Percentiles rank a stretch among this genome's conserved stretches.
phyloP scores from a whole-genome alignment of 1,284 basidiomycete genomes.

The Ustilago sp. region DNA sequence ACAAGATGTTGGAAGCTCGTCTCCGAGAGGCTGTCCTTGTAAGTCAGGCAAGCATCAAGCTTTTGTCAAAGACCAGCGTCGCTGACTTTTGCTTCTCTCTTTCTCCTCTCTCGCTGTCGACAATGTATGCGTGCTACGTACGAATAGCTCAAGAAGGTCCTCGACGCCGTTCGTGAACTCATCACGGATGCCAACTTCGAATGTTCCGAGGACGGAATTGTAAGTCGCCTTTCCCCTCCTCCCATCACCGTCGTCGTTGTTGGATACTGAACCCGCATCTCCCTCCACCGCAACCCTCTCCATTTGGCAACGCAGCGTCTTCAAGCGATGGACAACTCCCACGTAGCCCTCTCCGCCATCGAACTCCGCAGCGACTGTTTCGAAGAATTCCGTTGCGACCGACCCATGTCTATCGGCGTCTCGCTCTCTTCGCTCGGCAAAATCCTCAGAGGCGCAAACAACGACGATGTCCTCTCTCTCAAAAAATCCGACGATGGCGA shows the following conservation, averaged over 20 bases:
- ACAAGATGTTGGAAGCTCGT: conserved; percentile 65
- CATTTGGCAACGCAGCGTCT: conserved; percentile 44
- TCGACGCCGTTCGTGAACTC: conserved; percentile 89
- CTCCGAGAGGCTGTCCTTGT: conserved; percentile 59
- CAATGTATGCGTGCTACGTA: background rate
- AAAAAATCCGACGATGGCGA: conserved; percentile 94
- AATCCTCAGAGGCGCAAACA: conserved; percentile 96
- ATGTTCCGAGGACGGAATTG: conserved; percentile 92
- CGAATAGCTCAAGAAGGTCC: conserved; percentile 64
- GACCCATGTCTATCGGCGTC: conserved; percentile 81
- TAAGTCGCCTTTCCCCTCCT: conserved; percentile 71
- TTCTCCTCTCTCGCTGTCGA: background rate
- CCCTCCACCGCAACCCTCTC: background rate
- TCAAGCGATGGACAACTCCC: conserved; percentile 99
- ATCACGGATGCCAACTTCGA: conserved; percentile 98
- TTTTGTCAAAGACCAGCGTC: conserved; percentile 24
- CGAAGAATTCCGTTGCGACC: conserved; percentile 85
- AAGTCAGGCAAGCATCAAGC: conserved; percentile 19
- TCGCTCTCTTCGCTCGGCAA: conserved; percentile 87
- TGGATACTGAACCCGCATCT: conserved; percentile 1
- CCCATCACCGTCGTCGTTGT: background rate
- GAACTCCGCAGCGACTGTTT: conserved; percentile 72
- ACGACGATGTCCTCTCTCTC: conserved; percentile 92
- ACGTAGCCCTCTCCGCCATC: conserved; percentile 93
- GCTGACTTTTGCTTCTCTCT: background rate